Evolutionary conservation across 176 grass and related monocot genomes (phyloP).

Genomic region (Otatea glauca): DNA sequence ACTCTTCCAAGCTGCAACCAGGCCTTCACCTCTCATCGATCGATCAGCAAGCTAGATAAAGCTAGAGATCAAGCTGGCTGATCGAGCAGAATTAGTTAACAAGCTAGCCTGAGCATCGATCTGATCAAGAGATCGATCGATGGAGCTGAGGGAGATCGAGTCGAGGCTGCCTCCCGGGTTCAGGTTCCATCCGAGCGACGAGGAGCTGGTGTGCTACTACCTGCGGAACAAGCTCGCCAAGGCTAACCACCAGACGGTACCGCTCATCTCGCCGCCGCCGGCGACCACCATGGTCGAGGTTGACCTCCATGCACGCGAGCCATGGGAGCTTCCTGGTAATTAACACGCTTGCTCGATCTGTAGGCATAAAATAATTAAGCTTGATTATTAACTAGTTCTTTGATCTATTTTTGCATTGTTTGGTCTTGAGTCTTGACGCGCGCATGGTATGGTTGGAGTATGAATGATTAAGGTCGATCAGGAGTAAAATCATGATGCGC

Average conservation of each 20-base stretch:
- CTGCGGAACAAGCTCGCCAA: conserved; percentile 47
- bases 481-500: no score
- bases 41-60: not conserved
- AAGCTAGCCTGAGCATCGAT: not conserved
- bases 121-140: not conserved
- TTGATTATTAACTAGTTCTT: no score
- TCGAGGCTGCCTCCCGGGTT: conserved; percentile 55
- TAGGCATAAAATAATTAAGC: not conserved
- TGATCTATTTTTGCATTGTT: no score
- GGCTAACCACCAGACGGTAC: not conserved
- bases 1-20: no score
- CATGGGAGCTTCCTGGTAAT: conserved; percentile 56
- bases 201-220: conserved; percentile 55
- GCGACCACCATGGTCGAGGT: conserved; percentile 52
- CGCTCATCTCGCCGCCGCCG: not conserved
- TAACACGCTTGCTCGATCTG: not conserved
- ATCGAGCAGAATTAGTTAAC: not conserved
- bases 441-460: no score
- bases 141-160: conserved; percentile 50
- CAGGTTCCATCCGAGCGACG: conserved; percentile 57
- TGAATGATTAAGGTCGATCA: no score
- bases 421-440: no score
- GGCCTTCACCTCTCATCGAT: no score
- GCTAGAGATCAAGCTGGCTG: not conserved
- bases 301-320: conserved; percentile 54